A percentile compares a stretch with the other conserved stretches of the same genome.
Evolutionary conservation across 805 yeast species (phyloP).

Genomic region (Jamesozyma rosinii): DNA sequence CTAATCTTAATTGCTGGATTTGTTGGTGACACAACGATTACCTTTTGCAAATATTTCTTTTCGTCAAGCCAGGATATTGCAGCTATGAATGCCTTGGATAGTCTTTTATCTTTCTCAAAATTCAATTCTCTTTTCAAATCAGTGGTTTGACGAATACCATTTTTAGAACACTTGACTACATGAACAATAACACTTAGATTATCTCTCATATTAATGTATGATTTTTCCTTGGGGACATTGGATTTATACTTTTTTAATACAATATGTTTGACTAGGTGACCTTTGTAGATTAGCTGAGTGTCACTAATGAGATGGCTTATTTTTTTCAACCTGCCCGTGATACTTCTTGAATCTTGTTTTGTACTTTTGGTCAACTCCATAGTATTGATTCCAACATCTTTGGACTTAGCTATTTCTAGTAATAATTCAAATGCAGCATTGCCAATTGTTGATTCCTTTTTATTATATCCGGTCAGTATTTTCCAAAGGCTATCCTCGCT

Average conservation of each 20-base stretch:
- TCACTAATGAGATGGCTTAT: slow-evolving; percentile 44
- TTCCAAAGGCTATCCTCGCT: slow-evolving; percentile 50
- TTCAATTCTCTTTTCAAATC: slow-evolving; percentile 55
- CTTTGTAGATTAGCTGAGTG: slow-evolving; percentile 32
- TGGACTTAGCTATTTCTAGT: slow-evolving; percentile 50
- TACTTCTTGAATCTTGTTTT: slow-evolving; percentile 62
- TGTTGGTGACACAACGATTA: slow-evolving; percentile 41
- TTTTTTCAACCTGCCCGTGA: slow-evolving; percentile 51
- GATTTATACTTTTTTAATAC: slow-evolving; percentile 39
- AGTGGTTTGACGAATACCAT: slow-evolving; percentile 47
- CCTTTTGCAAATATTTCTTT: slow-evolving; percentile 40
- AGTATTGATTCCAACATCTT: slow-evolving; percentile 50
- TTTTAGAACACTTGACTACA: slow-evolving; percentile 48
- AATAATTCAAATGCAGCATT: slow-evolving; percentile 46
- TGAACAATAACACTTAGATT: slow-evolving; percentile 35
- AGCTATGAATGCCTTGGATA: slow-evolving; percentile 41
- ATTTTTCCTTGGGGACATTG: slow-evolving; percentile 10
- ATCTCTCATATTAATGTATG: slow-evolving; percentile 24
- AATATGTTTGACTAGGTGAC: slow-evolving; percentile 46
- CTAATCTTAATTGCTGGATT: slow-evolving; percentile 41
- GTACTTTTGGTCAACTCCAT: slow-evolving; percentile 46
- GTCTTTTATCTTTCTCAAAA: slow-evolving; percentile 35
- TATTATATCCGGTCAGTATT: slow-evolving; percentile 47
- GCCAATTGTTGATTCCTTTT: slow-evolving; percentile 45
- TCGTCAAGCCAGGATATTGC: slow-evolving; percentile 39